A percentile compares a stretch with the other conserved stretches of the same genome.
Evolutionary conservation across 2,329 filamentous ascomycete species (phyloP).

Genomic region (Cladophialophora immunda): DNA sequence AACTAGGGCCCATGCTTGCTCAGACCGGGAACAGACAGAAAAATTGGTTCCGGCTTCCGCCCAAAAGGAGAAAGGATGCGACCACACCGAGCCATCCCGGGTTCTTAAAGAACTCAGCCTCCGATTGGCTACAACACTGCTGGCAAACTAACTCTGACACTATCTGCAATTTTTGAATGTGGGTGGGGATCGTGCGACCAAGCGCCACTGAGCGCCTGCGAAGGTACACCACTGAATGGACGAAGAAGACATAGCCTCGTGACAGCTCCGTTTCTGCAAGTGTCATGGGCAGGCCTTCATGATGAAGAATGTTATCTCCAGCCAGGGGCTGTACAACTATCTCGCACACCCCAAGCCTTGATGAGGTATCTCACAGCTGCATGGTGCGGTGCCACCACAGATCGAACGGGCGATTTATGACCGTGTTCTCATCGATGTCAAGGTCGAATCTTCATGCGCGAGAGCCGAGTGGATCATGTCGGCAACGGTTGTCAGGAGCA

Average conservation of each 20-base stretch:
- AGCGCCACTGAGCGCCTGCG: neutral
- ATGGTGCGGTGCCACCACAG: neutral
- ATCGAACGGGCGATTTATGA: neutral
- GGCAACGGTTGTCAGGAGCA: neutral
- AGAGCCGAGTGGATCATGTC: constrained; percentile 7
- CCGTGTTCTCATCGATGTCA: neutral
- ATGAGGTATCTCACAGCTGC: constrained; percentile 5
- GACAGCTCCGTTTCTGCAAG: too few relatives aligned
- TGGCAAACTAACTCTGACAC: neutral
- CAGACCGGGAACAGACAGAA: constrained; percentile 1
- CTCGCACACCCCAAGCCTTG: constrained; percentile 4
- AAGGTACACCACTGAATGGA: neutral
- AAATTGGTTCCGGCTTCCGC: constrained; percentile 7
- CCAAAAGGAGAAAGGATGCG: neutral
- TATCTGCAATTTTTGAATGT: neutral
- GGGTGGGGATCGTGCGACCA: constrained; percentile 1
- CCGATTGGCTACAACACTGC: neutral
- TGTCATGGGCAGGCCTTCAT: too few relatives aligned
- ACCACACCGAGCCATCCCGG: neutral
- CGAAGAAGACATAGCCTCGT: neutral
- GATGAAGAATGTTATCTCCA: too few relatives aligned
- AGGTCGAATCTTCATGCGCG: neutral
- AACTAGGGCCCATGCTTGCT: constrained; percentile 1
- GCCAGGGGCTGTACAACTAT: too few relatives aligned
- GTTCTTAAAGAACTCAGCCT: neutral